These are phyloP conservation scores for Dactylorhiza incarnata DNA, from an alignment of 106 monocot species.

Conservation along the genomic window DNA sequence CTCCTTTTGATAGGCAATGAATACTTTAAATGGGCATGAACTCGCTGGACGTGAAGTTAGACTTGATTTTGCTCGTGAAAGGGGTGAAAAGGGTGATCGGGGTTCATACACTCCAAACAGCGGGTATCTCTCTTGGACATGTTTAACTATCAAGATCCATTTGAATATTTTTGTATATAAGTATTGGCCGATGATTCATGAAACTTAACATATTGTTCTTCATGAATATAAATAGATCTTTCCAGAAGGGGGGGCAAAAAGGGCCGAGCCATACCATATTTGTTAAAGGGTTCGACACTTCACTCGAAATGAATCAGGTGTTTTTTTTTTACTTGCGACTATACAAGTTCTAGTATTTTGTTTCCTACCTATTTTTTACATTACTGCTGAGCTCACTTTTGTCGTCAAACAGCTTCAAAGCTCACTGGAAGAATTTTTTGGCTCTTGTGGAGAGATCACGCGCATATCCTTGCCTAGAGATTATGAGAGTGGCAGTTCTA, in stretches of 20 bases:
- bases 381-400: background rate
- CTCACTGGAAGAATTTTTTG: slow-evolving; percentile 59
- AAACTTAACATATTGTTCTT: background rate
- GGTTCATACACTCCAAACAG: slow-evolving; percentile 44
- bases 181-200: no score
- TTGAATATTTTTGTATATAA: no score
- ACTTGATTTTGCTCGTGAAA: slow-evolving; percentile 60
- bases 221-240: slow-evolving; percentile 49
- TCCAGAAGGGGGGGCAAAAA: slow-evolving; percentile 43
- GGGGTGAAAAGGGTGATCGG: background rate
- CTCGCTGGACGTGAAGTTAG: slow-evolving; percentile 61
- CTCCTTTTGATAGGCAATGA: slow-evolving; percentile 38
- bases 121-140: slow-evolving; percentile 27
- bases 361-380: background rate
- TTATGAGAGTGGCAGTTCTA: slow-evolving; percentile 61
- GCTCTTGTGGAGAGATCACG: slow-evolving; percentile 65
- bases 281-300: slow-evolving; percentile 75
- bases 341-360: background rate
- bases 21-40: slow-evolving; percentile 51
- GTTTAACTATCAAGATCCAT: no score
- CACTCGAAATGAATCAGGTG: slow-evolving; percentile 58
- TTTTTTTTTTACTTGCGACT: background rate
- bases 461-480: slow-evolving; percentile 75
- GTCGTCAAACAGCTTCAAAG: slow-evolving; percentile 36
- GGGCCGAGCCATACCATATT: slow-evolving; percentile 50